phyloP scores from a whole-genome alignment of 495 filamentous ascomycete species.

The Penicillium canescens region DNA sequence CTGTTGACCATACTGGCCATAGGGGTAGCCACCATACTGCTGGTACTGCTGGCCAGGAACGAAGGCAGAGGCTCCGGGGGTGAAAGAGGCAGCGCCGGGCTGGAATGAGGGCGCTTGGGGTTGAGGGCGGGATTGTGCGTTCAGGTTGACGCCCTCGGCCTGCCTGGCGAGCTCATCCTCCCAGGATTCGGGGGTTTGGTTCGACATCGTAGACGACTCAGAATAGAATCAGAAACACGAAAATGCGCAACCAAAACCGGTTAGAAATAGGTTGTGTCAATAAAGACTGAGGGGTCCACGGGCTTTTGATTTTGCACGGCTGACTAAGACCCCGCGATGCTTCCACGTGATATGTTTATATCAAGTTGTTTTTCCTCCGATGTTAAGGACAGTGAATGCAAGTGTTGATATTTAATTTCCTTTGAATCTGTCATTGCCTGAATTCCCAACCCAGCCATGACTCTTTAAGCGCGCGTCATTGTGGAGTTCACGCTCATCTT shows the following conservation, averaged over 20 bases:
- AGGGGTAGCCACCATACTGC: slow-evolving; percentile 41
- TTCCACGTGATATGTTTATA: slow-evolving; percentile 20
- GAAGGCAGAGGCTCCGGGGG: slow-evolving; percentile 74
- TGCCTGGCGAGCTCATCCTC: slow-evolving; percentile 90
- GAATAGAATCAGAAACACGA: slow-evolving; percentile 28
- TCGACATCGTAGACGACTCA: slow-evolving; percentile 64
- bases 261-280: slow-evolving; percentile 12
- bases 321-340: slow-evolving; percentile 42
- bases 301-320: slow-evolving; percentile 30
- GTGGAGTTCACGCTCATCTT: neutral
- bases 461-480: neutral
- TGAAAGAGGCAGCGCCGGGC: slow-evolving; percentile 78
- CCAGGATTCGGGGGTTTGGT: slow-evolving; percentile 82
- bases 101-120: slow-evolving; percentile 51
- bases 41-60: slow-evolving; percentile 70
- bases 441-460: neutral
- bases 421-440: neutral
- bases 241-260: slow-evolving; percentile 20
- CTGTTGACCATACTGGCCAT: slow-evolving; percentile 51
- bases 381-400: neutral
- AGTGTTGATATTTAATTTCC: neutral
- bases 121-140: slow-evolving; percentile 74
- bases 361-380: neutral
- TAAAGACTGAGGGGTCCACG: slow-evolving; percentile 20
- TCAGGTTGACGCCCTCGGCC: slow-evolving; percentile 80